These are phyloP conservation scores for Nothophoma quercina DNA, from an alignment of 2,329 filamentous ascomycete species.

Conservation along the genomic window DNA sequence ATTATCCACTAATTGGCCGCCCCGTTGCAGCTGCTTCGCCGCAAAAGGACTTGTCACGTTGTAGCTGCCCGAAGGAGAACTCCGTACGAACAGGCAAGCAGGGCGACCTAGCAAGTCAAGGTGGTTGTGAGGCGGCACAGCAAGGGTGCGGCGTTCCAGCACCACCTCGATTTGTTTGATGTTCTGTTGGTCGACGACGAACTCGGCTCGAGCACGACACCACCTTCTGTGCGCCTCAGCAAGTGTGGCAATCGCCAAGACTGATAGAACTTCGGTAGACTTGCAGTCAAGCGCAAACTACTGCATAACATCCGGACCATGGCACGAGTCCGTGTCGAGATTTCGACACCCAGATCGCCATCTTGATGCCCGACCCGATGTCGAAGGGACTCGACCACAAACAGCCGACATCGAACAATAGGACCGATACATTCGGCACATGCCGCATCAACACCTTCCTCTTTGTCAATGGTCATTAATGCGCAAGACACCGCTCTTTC, in stretches of 20 bases:
- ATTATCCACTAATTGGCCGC: slow-evolving; percentile 9
- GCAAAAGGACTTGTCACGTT: slow-evolving; percentile 3
- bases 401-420: not conserved
- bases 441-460: too few relatives aligned
- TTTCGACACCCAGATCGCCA: not conserved
- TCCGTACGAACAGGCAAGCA: not conserved
- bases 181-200: not conserved
- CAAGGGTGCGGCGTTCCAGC: slow-evolving; percentile 7
- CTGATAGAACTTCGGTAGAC: slow-evolving; percentile 1
- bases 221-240: not conserved
- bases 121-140: not conserved
- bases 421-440: slow-evolving; percentile 4
- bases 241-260: not conserved
- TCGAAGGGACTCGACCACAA: not conserved
- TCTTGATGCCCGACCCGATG: slow-evolving; percentile 9
- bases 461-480: too few relatives aligned
- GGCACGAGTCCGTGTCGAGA: not conserved
- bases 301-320: slow-evolving; percentile 3
- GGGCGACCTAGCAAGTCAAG: not conserved
- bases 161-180: not conserved
- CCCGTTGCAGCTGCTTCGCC: slow-evolving; percentile 5
- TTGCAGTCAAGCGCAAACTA: slow-evolving; percentile 5
- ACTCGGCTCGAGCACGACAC: slow-evolving; percentile 12
- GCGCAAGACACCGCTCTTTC: too few relatives aligned
- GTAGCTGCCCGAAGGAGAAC: slow-evolving; percentile 10